Base-by-base conservation (phyloP, 1,139 yeast species). In the Pneumocystis canis region DNA sequence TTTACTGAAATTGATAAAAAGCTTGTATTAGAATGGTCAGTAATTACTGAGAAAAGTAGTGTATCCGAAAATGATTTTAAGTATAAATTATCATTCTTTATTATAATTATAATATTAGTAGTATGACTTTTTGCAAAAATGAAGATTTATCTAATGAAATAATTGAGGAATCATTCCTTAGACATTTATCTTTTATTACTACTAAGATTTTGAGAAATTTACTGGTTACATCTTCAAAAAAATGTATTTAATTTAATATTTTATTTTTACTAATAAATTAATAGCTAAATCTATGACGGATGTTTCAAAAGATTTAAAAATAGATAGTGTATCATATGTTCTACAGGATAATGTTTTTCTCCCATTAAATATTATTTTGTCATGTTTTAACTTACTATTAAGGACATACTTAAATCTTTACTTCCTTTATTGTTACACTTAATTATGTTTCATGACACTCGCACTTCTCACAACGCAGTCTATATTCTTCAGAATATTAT, bases 181-280 rank as follows among this genome's bases (percentile, higher is more conserved):
- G 98, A 67, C 97, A 92, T 73, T 79, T 92, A 63, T 89, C 97
- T 0, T 96, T 96, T 1, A 89, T 95, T 5, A 89, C 88, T n/a
- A 96, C 87, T 58, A 77, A 97, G 66, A 79, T 90, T 70, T 75
- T 92, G 68, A 57, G 62, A 39, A 65, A 65, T 20, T 20, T 63
- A 7, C 58, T 63, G 28, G 25, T 58, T 18, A 40, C 39, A 47
- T 11, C 54, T n/a, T 25, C 31, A 25, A 28, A 47, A 16, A 47
- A 47, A 47, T 20, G 54, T 47, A 18, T 40, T 25, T 25, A 47
- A 9, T 47, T 47, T 9, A 25, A 47, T 47, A 11, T 47, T 47
- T 25, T 39, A 47, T 25, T 25, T 47, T 47, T 47, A 47, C 30
- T 47, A 25, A 47, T 47, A 47, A 47, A 28, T 2, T 25, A 47